Evolutionary conservation across 1,284 basidiomycete species (phyloP).

Genomic region (Ceratobasidium theobromae): DNA sequence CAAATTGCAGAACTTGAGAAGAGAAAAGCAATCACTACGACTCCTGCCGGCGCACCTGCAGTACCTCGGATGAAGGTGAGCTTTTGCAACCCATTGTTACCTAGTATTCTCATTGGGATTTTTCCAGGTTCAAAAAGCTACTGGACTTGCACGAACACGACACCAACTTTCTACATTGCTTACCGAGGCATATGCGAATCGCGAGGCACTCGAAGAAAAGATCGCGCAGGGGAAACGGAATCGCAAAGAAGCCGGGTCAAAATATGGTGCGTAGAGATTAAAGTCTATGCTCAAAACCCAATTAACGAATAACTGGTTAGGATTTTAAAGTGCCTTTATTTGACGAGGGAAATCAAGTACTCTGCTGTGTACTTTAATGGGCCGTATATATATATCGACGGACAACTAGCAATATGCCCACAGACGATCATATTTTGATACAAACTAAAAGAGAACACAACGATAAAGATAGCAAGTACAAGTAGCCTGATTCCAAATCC

Average conservation of each 20-base stretch:
- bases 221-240: slow-evolving; percentile 78
- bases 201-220: slow-evolving; percentile 73
- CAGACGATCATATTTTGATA: slow-evolving; percentile 33
- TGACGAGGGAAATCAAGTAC: too few species aligned
- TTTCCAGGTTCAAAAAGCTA: slow-evolving; percentile 27
- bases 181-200: slow-evolving; percentile 74
- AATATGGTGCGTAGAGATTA: slow-evolving; percentile 56
- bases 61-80: slow-evolving; percentile 69
- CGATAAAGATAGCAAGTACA: slow-evolving; percentile 35
- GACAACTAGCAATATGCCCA: slow-evolving; percentile 20
- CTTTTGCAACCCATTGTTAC: slow-evolving; percentile 35
- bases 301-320: not conserved
- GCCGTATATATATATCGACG: slow-evolving; percentile 25
- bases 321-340: not conserved
- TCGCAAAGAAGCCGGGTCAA: slow-evolving; percentile 81
- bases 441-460: slow-evolving; percentile 30
- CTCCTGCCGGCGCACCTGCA: slow-evolving; percentile 50
- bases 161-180: slow-evolving; percentile 76
- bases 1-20: slow-evolving; percentile 64
- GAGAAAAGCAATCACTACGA: slow-evolving; percentile 67
- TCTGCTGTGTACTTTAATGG: too few species aligned
- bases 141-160: slow-evolving; percentile 61
- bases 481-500: slow-evolving; percentile 5
- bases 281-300: not conserved
- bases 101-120: slow-evolving; percentile 9